Percentiles rank a stretch among this genome's conserved stretches.
Conservation (phyloP, 768 basidiomycete species). For the Neoboletus subvelutipes region DNA sequence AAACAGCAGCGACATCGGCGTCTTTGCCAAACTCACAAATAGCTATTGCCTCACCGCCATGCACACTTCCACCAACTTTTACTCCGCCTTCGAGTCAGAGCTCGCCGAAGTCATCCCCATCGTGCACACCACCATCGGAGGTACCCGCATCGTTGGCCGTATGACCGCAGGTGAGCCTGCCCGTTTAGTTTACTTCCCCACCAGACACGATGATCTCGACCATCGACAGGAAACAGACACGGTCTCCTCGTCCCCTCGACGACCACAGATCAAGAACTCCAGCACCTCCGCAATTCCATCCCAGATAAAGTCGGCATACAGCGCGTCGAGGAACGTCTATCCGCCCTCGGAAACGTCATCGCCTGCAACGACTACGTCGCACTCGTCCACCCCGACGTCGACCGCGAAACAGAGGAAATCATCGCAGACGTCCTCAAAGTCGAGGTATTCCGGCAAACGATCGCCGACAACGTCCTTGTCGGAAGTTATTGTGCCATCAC, state of each 20-base stretch:
- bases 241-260: constrained; percentile 94
- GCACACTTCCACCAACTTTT: constrained; percentile 95
- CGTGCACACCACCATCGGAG: constrained; percentile 93
- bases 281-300: constrained; percentile 93
- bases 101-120: constrained; percentile 92
- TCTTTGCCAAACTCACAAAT: constrained; percentile 97
- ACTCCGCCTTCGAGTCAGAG: constrained; percentile 95
- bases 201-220: neutral
- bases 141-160: constrained; percentile 91
- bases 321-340: constrained; percentile 94
- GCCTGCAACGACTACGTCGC: constrained; percentile 99
- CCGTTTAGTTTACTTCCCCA: accelerated
- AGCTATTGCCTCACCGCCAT: constrained; percentile 94
- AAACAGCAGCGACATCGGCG: constrained; percentile 93
- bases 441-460: constrained; percentile 96
- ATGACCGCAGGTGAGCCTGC: constrained; percentile 75
- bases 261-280: constrained; percentile 97
- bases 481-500: constrained; percentile 94
- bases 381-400: constrained; percentile 96
- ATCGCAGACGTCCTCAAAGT: constrained; percentile 99
- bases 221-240: constrained; percentile 80
- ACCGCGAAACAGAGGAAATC: constrained; percentile 99
- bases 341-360: constrained; percentile 97
- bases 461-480: constrained; percentile 95
- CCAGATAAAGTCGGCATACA: constrained; percentile 94